Conservation (phyloP, 345 rosid genomes). For the Hypericum perforatum region DNA sequence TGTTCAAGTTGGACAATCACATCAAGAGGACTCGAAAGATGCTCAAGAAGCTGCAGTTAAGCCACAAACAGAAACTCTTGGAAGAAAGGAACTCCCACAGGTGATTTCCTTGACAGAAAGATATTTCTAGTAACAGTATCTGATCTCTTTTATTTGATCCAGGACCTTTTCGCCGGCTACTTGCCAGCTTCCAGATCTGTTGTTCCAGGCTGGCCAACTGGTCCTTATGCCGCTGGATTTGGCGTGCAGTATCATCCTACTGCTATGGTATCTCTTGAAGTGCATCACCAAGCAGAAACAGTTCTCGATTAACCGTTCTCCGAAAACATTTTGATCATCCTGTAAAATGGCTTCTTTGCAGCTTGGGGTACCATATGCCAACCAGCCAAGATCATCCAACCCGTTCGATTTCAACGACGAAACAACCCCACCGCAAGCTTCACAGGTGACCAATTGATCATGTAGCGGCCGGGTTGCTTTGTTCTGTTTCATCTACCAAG, state of each 20-base stretch:
- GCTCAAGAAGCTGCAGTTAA: slow-evolving; percentile 23
- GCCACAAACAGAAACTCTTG: slow-evolving; percentile 25
- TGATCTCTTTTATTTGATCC: slow-evolving; percentile 13
- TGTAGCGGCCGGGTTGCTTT: no score
- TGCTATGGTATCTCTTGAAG: slow-evolving; percentile 32
- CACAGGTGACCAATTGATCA: slow-evolving; percentile 23
- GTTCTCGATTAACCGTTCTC: neutral
- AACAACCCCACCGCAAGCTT: slow-evolving; percentile 23
- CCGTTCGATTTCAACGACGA: slow-evolving; percentile 53
- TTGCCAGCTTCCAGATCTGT: slow-evolving; percentile 26
- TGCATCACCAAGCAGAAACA: neutral
- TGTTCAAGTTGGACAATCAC: slow-evolving; percentile 19
- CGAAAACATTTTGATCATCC: neutral
- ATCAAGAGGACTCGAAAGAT: slow-evolving; percentile 20
- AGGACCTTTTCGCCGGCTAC: slow-evolving; percentile 66
- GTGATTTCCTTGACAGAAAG: slow-evolving; percentile 23
- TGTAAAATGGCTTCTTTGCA: slow-evolving; percentile 16
- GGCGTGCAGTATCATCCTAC: slow-evolving; percentile 43
- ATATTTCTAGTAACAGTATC: slow-evolving; percentile 11
- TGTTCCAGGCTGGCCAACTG: slow-evolving; percentile 38
- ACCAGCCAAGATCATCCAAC: slow-evolving; percentile 36
- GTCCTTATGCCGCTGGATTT: slow-evolving; percentile 38
- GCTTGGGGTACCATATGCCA: slow-evolving; percentile 30
- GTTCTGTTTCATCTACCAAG: no score
- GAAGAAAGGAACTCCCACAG: slow-evolving; percentile 63